A percentile compares a stretch with the other conserved stretches of the same genome.
These are phyloP conservation scores for Fusarium tjaetaba DNA, from an alignment of 2,329 filamentous ascomycete genomes.

Conservation along the genomic window DNA sequence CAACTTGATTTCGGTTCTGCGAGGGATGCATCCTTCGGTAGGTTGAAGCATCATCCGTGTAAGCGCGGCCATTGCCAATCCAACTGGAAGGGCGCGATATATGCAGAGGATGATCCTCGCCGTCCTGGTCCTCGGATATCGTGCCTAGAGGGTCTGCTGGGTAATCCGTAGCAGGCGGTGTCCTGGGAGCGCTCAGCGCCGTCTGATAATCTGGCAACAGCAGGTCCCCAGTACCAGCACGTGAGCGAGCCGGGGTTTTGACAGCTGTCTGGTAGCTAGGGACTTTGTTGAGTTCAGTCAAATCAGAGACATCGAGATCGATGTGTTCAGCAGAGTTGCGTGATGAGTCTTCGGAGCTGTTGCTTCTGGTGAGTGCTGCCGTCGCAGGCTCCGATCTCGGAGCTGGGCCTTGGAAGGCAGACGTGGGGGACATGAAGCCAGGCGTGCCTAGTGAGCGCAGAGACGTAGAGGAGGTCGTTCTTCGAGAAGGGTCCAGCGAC, in stretches of 20 bases:
- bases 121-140: conserved; percentile 47
- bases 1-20: conserved; percentile 36
- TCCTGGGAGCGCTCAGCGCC: conserved; percentile 63
- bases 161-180: conserved; percentile 54
- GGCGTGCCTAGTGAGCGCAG: conserved; percentile 56
- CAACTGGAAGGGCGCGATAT: conserved; percentile 41
- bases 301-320: conserved; percentile 67
- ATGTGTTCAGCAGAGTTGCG: conserved; percentile 66
- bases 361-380: conserved; percentile 61
- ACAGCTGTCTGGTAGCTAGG: conserved; percentile 82
- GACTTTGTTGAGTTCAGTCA: conserved; percentile 75
- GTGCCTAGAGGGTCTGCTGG: conserved; percentile 44
- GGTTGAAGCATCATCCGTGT: conserved; percentile 38
- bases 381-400: conserved; percentile 57
- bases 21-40: conserved; percentile 35
- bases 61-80: conserved; percentile 35
- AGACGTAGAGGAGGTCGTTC: conserved; percentile 59
- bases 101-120: conserved; percentile 39
- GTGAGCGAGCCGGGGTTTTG: conserved; percentile 67
- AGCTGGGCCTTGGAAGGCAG: conserved; percentile 49
- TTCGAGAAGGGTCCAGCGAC: conserved; percentile 59
- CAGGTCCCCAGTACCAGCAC: conserved; percentile 58
- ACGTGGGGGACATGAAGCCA: conserved; percentile 56
- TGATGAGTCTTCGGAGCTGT: conserved; percentile 63
- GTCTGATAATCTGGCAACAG: conserved; percentile 74